phyloP scores from a whole-genome alignment of 805 yeast genomes.

The Candida ascalaphidarum region DNA sequence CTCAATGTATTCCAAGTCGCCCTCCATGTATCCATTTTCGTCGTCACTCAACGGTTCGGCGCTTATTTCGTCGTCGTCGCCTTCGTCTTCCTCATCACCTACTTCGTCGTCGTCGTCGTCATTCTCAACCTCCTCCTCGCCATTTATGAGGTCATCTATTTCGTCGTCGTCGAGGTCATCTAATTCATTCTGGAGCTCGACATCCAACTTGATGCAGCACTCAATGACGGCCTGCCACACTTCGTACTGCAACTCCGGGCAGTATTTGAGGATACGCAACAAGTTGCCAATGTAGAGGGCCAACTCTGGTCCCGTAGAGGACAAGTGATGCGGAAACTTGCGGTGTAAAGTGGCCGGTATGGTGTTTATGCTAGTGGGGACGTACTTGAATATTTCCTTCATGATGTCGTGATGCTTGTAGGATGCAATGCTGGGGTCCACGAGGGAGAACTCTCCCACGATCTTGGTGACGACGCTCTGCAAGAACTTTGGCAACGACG shows the following conservation, averaged over 20 bases:
- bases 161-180: constrained; percentile 72
- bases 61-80: constrained; percentile 8
- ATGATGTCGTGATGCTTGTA: constrained; percentile 53
- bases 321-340: constrained; percentile 71
- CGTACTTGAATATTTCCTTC: constrained; percentile 53
- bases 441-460: constrained; percentile 47
- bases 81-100: constrained; percentile 14
- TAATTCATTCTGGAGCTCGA: constrained; percentile 80
- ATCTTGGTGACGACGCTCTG: constrained; percentile 67
- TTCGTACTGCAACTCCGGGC: constrained; percentile 64
- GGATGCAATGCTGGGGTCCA: constrained; percentile 6
- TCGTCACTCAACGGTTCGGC: too few relatives aligned
- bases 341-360: constrained; percentile 50
- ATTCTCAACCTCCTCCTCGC: constrained; percentile 39
- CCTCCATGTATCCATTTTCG: constrained; percentile 16
- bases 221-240: constrained; percentile 80
- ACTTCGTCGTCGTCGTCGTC: constrained; percentile 14
- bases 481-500: constrained; percentile 87
- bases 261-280: constrained; percentile 52
- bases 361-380: constrained; percentile 72
- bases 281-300: constrained; percentile 62
- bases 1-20: constrained; percentile 39
- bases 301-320: constrained; percentile 44
- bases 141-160: constrained; percentile 44
- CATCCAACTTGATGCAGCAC: constrained; percentile 78